These are phyloP conservation scores for Mortierella sp. DNA, from an alignment of 371 early-diverging fungal species.

Conservation along the genomic window DNA sequence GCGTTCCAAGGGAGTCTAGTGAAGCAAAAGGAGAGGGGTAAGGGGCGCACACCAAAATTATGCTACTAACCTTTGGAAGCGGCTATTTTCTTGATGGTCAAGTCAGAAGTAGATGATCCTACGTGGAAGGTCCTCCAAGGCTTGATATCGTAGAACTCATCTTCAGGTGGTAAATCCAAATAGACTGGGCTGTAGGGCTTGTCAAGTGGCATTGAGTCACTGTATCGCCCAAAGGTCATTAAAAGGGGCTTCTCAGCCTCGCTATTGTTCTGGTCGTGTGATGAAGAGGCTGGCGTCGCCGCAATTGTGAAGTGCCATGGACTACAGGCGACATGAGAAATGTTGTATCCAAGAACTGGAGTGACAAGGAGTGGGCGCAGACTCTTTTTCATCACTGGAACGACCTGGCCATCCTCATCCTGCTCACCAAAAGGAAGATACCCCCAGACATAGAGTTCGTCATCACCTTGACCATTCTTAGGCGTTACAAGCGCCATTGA, in stretches of 20 bases:
- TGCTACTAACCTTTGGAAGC: slow-evolving; percentile 33
- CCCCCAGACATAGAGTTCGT: slow-evolving; percentile 53
- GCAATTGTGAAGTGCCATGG: slow-evolving; percentile 54
- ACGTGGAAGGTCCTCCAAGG: slow-evolving; percentile 49
- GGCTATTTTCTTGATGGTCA: slow-evolving; percentile 44
- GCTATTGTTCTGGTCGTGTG: neutral
- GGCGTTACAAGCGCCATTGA: slow-evolving; percentile 44
- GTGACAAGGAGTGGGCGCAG: slow-evolving; percentile 46
- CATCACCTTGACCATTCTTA: slow-evolving; percentile 43
- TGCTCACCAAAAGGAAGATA: slow-evolving; percentile 51
- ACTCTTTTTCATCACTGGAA: slow-evolving; percentile 45
- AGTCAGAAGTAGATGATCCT: slow-evolving; percentile 27
- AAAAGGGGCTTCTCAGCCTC: slow-evolving; percentile 25
- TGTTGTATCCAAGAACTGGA: slow-evolving; percentile 44
- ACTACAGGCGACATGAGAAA: slow-evolving; percentile 52
- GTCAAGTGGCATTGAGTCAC: slow-evolving; percentile 28
- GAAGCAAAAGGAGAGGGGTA: neutral
- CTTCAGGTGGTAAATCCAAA: slow-evolving; percentile 48
- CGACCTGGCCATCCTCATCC: slow-evolving; percentile 23
- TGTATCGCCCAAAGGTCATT: slow-evolving; percentile 50
- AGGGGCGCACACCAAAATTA: neutral
- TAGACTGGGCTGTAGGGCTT: slow-evolving; percentile 50
- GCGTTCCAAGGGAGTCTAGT: neutral
- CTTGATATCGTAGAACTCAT: slow-evolving; percentile 51
- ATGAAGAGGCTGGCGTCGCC: slow-evolving; percentile 17